phyloP scores from a whole-genome alignment of 2,329 filamentous ascomycete genomes.

The Fonsecaea pedrosoi region DNA sequence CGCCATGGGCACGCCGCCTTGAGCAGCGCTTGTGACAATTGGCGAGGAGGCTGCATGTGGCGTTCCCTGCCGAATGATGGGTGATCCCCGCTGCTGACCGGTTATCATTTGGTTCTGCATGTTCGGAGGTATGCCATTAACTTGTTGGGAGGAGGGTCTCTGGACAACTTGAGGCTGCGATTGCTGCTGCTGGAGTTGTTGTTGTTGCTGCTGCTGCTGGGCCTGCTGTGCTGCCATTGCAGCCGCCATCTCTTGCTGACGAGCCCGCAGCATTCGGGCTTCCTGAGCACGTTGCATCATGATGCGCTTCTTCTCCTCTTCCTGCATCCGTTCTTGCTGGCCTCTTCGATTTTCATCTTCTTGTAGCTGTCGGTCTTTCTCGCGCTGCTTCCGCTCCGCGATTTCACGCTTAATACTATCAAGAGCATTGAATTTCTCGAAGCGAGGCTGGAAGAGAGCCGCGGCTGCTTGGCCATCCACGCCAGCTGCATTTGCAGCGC shows the following conservation, averaged over 20 bases:
- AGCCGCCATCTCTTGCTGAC: conserved; percentile 48
- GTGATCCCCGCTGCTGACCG: conserved; percentile 54
- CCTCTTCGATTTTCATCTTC: conserved; percentile 58
- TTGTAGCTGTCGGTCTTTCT: conserved; percentile 56
- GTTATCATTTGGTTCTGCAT: conserved; percentile 46
- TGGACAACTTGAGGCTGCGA: conserved; percentile 52
- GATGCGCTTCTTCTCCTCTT: conserved; percentile 58
- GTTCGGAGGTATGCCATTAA: conserved; percentile 57
- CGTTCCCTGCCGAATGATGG: conserved; percentile 56
- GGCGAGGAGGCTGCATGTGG: conserved; percentile 55
- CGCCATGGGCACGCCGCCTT: conserved; percentile 51
- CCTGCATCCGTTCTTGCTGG: conserved; percentile 55
- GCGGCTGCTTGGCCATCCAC: conserved; percentile 74
- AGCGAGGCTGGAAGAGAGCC: conserved; percentile 80
- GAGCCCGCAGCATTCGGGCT: conserved; percentile 41
- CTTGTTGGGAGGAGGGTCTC: conserved; percentile 56
- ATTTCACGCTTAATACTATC: conserved; percentile 81
- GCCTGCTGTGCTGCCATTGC: conserved; percentile 48
- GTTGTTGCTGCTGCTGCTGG: conserved; percentile 41
- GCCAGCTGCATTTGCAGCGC: conserved; percentile 66
- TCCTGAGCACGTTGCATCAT: conserved; percentile 45
- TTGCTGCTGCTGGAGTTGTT: conserved; percentile 41
- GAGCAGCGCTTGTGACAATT: conserved; percentile 49
- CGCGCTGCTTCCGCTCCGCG: conserved; percentile 67
- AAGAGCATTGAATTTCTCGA: conserved; percentile 90